Base-by-base conservation (phyloP, 2,329 filamentous ascomycete genomes). In the Stagonosporopsis cucurbitacearum region DNA sequence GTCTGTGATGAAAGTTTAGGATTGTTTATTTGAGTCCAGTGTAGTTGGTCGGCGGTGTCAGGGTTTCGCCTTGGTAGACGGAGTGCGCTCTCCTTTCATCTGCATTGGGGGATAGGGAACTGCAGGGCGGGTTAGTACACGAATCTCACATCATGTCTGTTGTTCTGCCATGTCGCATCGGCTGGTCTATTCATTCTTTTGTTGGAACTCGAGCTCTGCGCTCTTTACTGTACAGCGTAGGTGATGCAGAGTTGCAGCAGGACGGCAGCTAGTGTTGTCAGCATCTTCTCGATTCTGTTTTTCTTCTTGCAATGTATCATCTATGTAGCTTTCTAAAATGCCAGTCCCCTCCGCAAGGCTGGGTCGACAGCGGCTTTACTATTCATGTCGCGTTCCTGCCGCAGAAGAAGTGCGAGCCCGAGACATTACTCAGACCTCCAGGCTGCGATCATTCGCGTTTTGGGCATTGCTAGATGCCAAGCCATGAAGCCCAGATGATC, bases 91-190 rank as follows among this genome's bases (percentile, higher is more conserved):
- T 60, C 50, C 50, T 59, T 52, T 66, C 60, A 63, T 62, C 58
- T 60, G 64, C 48, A 57, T 57, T 52, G 60, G 52, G 54, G 57
- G 50, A 59, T 54, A 62, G 60, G 55, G 63, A 54, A 60, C 33
- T 60, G 53, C 56, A 58, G 42, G 58, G 52, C 53, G 60, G 62
- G 62, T 63, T 62, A 68, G 66, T 67, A 64, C 64, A 69, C 62
- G 63, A 70, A 70, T 70, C 64, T 66, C 64, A 63, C 63, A 65
- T 59, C 67, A 68, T 70, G 64, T 69, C 58, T 71, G 68, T 71
- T 70, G 68, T 68, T 66, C 59, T 60, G 59, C 60, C 57, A 59
- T 51, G 60, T 63, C 47, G 63, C 58, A 61, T 52, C 54, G 53
- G 45, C 47, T 57, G 50, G 57, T 59, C 52, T 57, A 54, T 60